Conservation (phyloP, 2,329 filamentous ascomycete genomes). For the Aspergillus udagawae region DNA sequence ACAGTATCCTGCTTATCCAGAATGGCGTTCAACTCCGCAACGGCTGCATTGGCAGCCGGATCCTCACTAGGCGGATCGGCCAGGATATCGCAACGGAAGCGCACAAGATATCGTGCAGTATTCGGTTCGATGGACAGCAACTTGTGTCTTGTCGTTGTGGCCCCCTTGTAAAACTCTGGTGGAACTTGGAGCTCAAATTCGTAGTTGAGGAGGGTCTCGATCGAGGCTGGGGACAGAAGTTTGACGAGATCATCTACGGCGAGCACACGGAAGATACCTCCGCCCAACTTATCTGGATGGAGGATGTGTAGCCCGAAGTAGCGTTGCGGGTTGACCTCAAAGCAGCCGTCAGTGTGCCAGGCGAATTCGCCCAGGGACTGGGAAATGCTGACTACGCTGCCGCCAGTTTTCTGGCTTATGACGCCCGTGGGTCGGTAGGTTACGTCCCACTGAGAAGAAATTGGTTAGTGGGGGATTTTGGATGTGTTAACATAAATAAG, state of each 20-base stretch:
- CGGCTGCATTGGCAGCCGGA: not conserved
- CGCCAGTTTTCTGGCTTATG: conserved; percentile 1
- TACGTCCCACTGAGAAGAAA: conserved; percentile 3
- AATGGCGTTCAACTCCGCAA: conserved; percentile 1
- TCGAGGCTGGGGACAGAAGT: conserved; percentile 1
- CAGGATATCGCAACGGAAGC: conserved; percentile 7
- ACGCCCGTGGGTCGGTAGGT: conserved; percentile 2
- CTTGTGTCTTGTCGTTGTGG: conserved; percentile 2
- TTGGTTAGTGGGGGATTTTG: not conserved
- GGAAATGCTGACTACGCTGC: conserved; percentile 4
- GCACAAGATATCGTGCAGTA: not conserved
- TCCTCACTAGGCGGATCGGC: conserved; percentile 3
- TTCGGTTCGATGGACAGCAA: conserved; percentile 2
- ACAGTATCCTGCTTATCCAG: conserved; percentile 1
- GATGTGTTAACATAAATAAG: not conserved
- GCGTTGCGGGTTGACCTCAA: conserved; percentile 1
- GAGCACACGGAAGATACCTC: conserved; percentile 7
- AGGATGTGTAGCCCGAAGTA: conserved; percentile 8
- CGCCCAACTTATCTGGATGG: conserved; percentile 6
- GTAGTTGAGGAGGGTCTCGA: conserved; percentile 2
- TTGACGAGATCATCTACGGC: conserved; percentile 2
- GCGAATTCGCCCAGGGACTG: conserved; percentile 6
- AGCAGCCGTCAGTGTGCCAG: conserved; percentile 7
- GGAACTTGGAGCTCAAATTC: conserved; percentile 5
- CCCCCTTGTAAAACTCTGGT: conserved; percentile 5